These are phyloP conservation scores for Debaryomyces castellii DNA, from an alignment of 805 yeast genomes.

Conservation along the genomic window DNA sequence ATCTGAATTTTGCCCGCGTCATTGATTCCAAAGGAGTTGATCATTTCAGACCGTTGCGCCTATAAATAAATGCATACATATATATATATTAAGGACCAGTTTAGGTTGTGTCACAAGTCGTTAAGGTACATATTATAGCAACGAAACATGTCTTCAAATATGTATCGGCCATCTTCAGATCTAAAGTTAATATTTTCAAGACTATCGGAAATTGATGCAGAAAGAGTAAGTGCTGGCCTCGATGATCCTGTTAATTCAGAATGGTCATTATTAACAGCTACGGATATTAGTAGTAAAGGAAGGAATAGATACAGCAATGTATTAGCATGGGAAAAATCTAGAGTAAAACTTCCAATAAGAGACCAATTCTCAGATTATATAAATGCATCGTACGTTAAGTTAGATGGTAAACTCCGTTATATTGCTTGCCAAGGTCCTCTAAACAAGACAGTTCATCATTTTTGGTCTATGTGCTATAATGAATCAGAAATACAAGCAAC, in stretches of 20 bases:
- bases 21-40: not conserved
- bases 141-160: not conserved
- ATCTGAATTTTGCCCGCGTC: not conserved
- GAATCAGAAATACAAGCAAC: constrained; percentile 27
- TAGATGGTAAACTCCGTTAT: constrained; percentile 31
- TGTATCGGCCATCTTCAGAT: constrained; percentile 1
- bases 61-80: not conserved
- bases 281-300: not conserved
- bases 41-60: not conserved
- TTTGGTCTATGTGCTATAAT: constrained; percentile 48
- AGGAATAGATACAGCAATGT: constrained; percentile 41
- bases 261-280: constrained; percentile 7
- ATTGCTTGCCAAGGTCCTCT: constrained; percentile 73
- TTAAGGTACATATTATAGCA: not conserved
- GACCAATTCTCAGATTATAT: constrained; percentile 28
- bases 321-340: constrained; percentile 38
- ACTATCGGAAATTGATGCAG: constrained; percentile 6
- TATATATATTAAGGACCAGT: not conserved
- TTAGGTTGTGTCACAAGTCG: not conserved
- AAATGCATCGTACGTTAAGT: constrained; percentile 35
- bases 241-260: constrained; percentile 3
- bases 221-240: constrained; percentile 10
- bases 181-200: constrained; percentile 3
- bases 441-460: constrained; percentile 36
- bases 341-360: constrained; percentile 28